These are phyloP conservation scores for Cryptococcus maquisensis DNA, from an alignment of 1,284 basidiomycete species.

Conservation along the genomic window DNA sequence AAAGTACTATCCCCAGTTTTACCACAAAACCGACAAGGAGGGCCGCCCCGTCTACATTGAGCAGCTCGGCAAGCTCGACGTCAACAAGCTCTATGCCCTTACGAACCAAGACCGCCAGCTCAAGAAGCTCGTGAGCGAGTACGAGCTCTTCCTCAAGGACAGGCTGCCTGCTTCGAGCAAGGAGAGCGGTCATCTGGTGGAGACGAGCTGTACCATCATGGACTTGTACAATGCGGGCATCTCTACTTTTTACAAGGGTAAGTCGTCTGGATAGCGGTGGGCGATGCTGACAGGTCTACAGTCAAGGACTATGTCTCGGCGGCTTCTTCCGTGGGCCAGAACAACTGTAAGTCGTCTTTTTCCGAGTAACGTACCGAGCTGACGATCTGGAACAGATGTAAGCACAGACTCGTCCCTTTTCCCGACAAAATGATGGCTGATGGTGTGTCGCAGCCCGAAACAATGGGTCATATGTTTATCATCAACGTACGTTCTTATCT, in stretches of 20 bases:
- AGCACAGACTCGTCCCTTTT: neutral
- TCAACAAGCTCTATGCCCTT: conserved; percentile 71
- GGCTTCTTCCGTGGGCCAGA: conserved; percentile 78
- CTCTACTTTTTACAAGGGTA: conserved; percentile 70
- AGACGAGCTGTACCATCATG: conserved; percentile 98
- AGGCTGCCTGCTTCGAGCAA: conserved; percentile 75
- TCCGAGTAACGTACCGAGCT: neutral
- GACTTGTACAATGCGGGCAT: conserved; percentile 82
- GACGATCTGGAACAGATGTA: neutral
- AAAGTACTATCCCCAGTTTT: conserved; percentile 93
- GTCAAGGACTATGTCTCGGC: conserved; percentile 87
- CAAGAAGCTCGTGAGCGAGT: conserved; percentile 84
- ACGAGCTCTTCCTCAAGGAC: conserved; percentile 79
- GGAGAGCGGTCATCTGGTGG: conserved; percentile 75
- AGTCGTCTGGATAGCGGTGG: conserved; percentile 6
- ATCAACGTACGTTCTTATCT: conserved; percentile 61
- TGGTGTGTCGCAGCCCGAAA: conserved; percentile 61
- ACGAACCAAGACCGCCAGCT: conserved; percentile 88
- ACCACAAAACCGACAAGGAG: conserved; percentile 95
- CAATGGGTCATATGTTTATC: conserved; percentile 95
- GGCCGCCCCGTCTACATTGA: conserved; percentile 96
- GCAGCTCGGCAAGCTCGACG: conserved; percentile 82
- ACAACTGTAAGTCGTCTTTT: conserved; percentile 58
- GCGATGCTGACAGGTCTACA: conserved; percentile 5
- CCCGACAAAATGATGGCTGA: neutral